These are phyloP conservation scores for Uronychia setigera DNA, from an alignment of 73 alveolate species.

Conservation along the genomic window DNA sequence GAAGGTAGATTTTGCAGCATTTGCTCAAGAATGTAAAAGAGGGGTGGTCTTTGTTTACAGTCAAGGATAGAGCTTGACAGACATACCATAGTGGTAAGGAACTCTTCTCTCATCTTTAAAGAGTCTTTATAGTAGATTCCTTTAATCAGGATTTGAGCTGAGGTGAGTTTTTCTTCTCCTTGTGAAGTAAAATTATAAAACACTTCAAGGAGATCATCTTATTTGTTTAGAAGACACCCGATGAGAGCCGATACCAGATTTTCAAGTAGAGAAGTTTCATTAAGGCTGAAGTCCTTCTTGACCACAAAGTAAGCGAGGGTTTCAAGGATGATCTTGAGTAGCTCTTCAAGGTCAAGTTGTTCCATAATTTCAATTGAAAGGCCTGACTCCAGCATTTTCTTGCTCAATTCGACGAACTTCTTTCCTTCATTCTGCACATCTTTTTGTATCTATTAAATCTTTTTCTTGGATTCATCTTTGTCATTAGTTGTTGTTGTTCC, in stretches of 20 bases:
- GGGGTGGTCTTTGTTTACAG: constrained; percentile 10
- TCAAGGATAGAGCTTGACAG: neutral
- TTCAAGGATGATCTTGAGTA: constrained; percentile 25
- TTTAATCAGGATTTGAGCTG: neutral
- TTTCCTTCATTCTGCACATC: neutral
- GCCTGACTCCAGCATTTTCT: neutral
- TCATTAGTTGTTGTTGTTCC: neutral
- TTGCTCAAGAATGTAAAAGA: constrained; percentile 1
- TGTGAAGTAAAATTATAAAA: constrained; percentile 8
- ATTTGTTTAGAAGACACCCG: constrained; percentile 50
- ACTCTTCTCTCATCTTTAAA: constrained; percentile 61
- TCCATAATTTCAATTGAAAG: constrained; percentile 7
- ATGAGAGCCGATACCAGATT: constrained; percentile 44
- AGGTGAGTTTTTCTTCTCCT: neutral
- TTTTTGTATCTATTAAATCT: neutral
- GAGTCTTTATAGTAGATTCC: constrained; percentile 14
- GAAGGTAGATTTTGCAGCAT: constrained; percentile 13
- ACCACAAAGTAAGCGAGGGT: constrained; percentile 13
- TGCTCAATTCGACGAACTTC: neutral
- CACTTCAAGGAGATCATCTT: constrained; percentile 15
- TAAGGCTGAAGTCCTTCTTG: constrained; percentile 15
- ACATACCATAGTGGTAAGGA: constrained; percentile 23
- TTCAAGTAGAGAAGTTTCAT: constrained; percentile 51
- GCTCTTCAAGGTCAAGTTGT: constrained; percentile 30
- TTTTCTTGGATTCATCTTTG: constrained; percentile 1